These are phyloP conservation scores for Phaeoacremonium minimum DNA, from an alignment of 2,329 filamentous ascomycete species.

Conservation along the genomic window DNA sequence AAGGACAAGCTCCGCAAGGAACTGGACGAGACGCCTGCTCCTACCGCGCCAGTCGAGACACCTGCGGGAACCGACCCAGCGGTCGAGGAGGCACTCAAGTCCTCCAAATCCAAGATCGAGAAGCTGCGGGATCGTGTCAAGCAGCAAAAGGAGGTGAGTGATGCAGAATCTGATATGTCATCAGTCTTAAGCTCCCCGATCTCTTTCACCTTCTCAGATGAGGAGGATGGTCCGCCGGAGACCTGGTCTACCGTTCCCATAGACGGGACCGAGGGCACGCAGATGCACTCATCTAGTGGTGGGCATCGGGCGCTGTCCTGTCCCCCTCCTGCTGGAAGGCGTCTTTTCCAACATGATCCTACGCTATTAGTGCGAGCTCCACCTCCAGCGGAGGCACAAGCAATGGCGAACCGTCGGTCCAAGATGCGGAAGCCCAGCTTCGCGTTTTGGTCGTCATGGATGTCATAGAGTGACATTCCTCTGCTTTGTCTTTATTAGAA, in stretches of 20 bases:
- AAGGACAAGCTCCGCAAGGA: slow-evolving; percentile 58
- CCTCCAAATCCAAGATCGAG: slow-evolving; percentile 47
- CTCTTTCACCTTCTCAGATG: too few relatives aligned
- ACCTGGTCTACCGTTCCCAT: too few relatives aligned
- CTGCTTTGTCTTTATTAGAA: too few relatives aligned
- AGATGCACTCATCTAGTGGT: too few relatives aligned
- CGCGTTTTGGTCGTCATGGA: too few relatives aligned
- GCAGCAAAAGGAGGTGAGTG: slow-evolving; percentile 56
- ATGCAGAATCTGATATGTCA: slow-evolving; percentile 9
- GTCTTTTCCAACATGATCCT: neutral
- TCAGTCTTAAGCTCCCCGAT: neutral
- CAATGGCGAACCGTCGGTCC: neutral
- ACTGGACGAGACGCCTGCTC: slow-evolving; percentile 35
- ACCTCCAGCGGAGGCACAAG: slow-evolving; percentile 1
- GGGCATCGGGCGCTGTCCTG: neutral
- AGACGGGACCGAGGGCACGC: too few relatives aligned
- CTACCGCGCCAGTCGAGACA: slow-evolving; percentile 23
- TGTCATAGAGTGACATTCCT: too few relatives aligned
- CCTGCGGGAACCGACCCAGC: too few relatives aligned
- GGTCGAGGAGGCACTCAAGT: slow-evolving; percentile 32
- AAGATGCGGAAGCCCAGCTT: neutral
- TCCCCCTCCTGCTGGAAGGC: neutral
- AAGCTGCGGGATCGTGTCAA: slow-evolving; percentile 52
- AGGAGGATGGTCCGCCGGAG: too few relatives aligned
- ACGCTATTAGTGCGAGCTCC: neutral